Evolutionary conservation across 2,329 filamentous ascomycete genomes (phyloP).

Genomic region (Westerdykella aurantiaca): DNA sequence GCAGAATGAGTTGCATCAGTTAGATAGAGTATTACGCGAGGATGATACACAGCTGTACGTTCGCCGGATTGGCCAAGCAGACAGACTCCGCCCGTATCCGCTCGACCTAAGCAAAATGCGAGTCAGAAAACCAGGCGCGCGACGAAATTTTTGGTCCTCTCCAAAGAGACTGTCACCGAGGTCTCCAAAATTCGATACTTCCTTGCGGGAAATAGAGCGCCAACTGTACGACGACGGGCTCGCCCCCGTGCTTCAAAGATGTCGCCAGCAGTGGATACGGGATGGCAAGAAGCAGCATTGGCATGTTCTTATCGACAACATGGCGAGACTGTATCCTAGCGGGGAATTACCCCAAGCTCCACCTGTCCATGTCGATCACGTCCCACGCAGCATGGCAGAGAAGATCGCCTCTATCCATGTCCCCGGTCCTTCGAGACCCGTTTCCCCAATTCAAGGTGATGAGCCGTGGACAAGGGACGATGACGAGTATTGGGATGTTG

Average conservation of each 20-base stretch:
- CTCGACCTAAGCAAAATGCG: constrained; percentile 1
- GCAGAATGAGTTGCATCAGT: neutral
- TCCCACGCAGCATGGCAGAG: constrained; percentile 13
- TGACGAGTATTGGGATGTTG: constrained; percentile 17
- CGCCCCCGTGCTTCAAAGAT: constrained; percentile 4
- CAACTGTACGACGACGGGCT: constrained; percentile 14
- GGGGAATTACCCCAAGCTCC: constrained; percentile 18
- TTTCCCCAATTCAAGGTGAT: constrained; percentile 11
- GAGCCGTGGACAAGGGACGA: constrained; percentile 26
- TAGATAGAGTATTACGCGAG: neutral
- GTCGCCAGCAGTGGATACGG: constrained; percentile 6
- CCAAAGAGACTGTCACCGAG: neutral
- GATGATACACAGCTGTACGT: neutral
- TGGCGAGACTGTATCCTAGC: constrained; percentile 15
- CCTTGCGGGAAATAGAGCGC: constrained; percentile 11
- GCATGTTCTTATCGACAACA: constrained; percentile 6
- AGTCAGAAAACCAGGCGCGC: constrained; percentile 7
- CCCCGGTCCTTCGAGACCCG: neutral
- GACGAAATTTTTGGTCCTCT: constrained; percentile 4
- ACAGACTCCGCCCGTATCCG: neutral
- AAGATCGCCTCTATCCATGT: constrained; percentile 18
- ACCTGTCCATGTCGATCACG: constrained; percentile 7
- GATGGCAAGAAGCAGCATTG: constrained; percentile 14
- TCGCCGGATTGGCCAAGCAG: neutral
- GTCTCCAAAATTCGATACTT: constrained; percentile 5